Conservation (phyloP, 2,329 filamentous ascomycete genomes). For the Xylariales sp. region DNA sequence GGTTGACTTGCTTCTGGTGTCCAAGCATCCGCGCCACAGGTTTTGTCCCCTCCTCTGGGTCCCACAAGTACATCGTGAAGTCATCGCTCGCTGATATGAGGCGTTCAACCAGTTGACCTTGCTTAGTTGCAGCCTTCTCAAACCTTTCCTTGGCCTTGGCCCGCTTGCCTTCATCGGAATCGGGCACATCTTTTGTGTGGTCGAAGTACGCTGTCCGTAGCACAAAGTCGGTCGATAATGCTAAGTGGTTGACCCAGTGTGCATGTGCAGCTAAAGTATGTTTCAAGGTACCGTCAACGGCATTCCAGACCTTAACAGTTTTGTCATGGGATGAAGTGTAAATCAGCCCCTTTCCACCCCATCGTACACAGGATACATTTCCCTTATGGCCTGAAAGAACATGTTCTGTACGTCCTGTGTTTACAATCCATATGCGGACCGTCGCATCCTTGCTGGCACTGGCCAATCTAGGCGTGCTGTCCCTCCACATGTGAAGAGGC, state of each 20-base stretch:
- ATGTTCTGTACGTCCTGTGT: slow-evolving; percentile 72
- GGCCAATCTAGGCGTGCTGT: slow-evolving; percentile 73
- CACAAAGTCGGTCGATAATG: slow-evolving; percentile 87
- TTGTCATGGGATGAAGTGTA: slow-evolving; percentile 90
- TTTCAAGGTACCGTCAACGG: slow-evolving; percentile 70
- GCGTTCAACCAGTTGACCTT: slow-evolving; percentile 74
- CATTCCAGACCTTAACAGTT: slow-evolving; percentile 87
- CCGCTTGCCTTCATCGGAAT: slow-evolving; percentile 64
- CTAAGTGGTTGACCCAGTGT: slow-evolving; percentile 94
- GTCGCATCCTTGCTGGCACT: slow-evolving; percentile 89
- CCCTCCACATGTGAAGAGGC: slow-evolving; percentile 78
- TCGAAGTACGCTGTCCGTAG: slow-evolving; percentile 84
- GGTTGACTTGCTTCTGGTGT: slow-evolving; percentile 88
- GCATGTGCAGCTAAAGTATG: slow-evolving; percentile 79
- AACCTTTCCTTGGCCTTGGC: slow-evolving; percentile 77
- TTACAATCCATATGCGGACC: slow-evolving; percentile 80
- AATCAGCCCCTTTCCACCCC: slow-evolving; percentile 84
- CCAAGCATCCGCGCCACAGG: slow-evolving; percentile 85
- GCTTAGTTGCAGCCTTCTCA: slow-evolving; percentile 74
- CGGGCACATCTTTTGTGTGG: slow-evolving; percentile 66
- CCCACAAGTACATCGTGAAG: slow-evolving; percentile 95
- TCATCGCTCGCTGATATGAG: slow-evolving; percentile 91
- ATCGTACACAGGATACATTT: slow-evolving; percentile 84
- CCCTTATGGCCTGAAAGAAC: slow-evolving; percentile 76
- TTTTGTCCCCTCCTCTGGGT: slow-evolving; percentile 72